These are phyloP conservation scores for Tylopilus subfusipes DNA, from an alignment of 768 basidiomycete species.

Conservation along the genomic window DNA sequence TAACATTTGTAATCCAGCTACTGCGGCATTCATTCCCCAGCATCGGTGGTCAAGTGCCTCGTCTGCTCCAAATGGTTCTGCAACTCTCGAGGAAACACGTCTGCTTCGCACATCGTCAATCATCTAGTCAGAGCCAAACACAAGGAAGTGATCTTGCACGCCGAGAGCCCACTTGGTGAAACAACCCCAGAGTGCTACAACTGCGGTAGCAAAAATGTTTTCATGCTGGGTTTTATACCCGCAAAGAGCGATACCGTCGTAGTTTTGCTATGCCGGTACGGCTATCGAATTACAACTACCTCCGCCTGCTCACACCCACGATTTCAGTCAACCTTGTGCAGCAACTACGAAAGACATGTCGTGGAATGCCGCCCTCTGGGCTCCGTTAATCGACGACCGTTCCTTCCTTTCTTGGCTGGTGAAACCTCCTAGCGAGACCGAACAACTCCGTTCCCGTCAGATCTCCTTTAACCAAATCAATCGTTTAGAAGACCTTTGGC, in stretches of 20 bases:
- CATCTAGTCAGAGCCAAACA: constrained; percentile 99
- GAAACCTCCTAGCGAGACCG: constrained; percentile 93
- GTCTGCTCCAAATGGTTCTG: constrained; percentile 97
- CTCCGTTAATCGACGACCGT: constrained; percentile 96
- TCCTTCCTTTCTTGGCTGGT: constrained; percentile 99
- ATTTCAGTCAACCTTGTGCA: constrained; percentile 88
- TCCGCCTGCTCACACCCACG: background rate
- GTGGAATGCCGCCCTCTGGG: constrained; percentile 98
- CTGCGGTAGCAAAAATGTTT: constrained; percentile 98
- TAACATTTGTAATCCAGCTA: constrained; percentile 54
- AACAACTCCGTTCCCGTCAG: constrained; percentile 93
- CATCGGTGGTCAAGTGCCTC: constrained; percentile 94
- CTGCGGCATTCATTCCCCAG: constrained; percentile 96
- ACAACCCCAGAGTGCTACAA: constrained; percentile 99
- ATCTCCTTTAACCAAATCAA: constrained; percentile 98
- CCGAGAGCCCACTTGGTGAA: constrained; percentile 93
- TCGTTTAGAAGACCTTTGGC: constrained; percentile 95
- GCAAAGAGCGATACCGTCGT: constrained; percentile 99
- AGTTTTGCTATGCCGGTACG: constrained; percentile 91
- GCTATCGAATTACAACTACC: background rate
- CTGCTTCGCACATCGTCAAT: constrained; percentile 98
- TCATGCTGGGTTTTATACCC: constrained; percentile 98
- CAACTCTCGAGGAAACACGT: constrained; percentile 96
- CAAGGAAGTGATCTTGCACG: constrained; percentile 96
- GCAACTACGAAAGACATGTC: constrained; percentile 97